Base-by-base conservation (phyloP, 257 asterid genomes). In the Nicotiana obtusifolia region DNA sequence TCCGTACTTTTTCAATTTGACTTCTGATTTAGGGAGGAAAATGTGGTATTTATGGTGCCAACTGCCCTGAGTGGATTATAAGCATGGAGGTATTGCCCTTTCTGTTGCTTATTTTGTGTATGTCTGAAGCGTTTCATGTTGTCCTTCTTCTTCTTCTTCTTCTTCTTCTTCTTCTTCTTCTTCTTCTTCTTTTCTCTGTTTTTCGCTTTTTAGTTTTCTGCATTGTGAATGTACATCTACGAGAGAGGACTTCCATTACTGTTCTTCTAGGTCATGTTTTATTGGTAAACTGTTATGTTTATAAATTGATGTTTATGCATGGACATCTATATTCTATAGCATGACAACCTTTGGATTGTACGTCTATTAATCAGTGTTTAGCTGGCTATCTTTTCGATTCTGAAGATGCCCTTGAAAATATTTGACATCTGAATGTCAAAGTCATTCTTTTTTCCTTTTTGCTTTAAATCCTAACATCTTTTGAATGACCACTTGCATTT, bases 41-140 rank as follows among this genome's bases (percentile, higher is more conserved):
- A 28, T 96, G 99, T 83, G 99, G 99, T 85, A 94, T 96, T 66
- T 96, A 90, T 88, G 99, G 99, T 49, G 94, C 92, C 84, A 96
- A 96, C 84, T 89, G 89, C 69, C 44, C 98, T 52, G 97, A 96
- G 91, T 96, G 99, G 99, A 88, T 96, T 87, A 92, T 96, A 85
- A 93, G 98, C 85, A 96, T 94, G 99, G 92, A 96, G 99, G 99
- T 94, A 88, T 28, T 73, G 2, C 20, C 11, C 30, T 20, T 30
- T 67, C 62, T 65, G 22, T 19, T 31, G 37, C 65, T 37, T 44
- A 44, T n/a, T 44, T 71, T 71, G 78, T 44, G 60, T 20, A 6
- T 71, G 14, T 41, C 57, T 10, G 14, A 57, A 44, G 20, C 44
- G 59, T 44, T 71, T 71, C 77, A 37, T 69, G 77, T 69, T 30